phyloP scores from a whole-genome alignment of 768 basidiomycete genomes.

The Auricularia sp. region DNA sequence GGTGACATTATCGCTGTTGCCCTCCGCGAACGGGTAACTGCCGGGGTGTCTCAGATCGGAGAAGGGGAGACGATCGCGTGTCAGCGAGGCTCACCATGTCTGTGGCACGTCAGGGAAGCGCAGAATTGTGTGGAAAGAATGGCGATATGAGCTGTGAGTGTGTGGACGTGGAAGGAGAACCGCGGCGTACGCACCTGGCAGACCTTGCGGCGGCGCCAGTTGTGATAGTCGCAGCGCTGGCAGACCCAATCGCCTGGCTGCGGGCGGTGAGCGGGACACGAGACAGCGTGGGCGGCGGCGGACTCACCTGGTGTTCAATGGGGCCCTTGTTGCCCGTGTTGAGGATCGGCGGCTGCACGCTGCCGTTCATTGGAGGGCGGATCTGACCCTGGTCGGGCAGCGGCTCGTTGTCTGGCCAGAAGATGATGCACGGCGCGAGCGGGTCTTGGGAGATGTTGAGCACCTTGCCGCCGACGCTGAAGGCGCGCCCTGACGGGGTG shows the following conservation, averaged over 20 bases:
- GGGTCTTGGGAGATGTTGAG: constrained; percentile 72
- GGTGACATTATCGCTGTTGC: constrained; percentile 80
- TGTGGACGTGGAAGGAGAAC: constrained; percentile 27
- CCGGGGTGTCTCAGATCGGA: not conserved
- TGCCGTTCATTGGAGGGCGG: constrained; percentile 12
- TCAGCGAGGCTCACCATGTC: constrained; percentile 1
- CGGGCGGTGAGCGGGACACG: not conserved
- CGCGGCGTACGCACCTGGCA: constrained; percentile 84
- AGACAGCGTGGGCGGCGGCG: not conserved
- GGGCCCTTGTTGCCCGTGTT: constrained; percentile 85
- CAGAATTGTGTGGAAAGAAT: constrained; percentile 5
- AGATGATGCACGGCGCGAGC: constrained; percentile 66
- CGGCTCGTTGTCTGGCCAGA: constrained; percentile 85
- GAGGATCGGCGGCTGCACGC: constrained; percentile 63
- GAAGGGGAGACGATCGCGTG: constrained; percentile 23
- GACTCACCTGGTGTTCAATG: constrained; percentile 52
- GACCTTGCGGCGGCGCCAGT: constrained; percentile 80
- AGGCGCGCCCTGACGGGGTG: constrained; percentile 72
- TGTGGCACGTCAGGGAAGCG: not conserved
- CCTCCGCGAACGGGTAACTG: constrained; percentile 43
- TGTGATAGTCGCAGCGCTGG: constrained; percentile 69
- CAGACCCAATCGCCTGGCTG: constrained; percentile 57
- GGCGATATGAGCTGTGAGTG: not conserved
- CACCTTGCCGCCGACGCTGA: constrained; percentile 67
- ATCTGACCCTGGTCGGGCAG: constrained; percentile 74